phyloP scores from a whole-genome alignment of 2,329 filamentous ascomycete genomes.

The Trichoderma sp. region DNA sequence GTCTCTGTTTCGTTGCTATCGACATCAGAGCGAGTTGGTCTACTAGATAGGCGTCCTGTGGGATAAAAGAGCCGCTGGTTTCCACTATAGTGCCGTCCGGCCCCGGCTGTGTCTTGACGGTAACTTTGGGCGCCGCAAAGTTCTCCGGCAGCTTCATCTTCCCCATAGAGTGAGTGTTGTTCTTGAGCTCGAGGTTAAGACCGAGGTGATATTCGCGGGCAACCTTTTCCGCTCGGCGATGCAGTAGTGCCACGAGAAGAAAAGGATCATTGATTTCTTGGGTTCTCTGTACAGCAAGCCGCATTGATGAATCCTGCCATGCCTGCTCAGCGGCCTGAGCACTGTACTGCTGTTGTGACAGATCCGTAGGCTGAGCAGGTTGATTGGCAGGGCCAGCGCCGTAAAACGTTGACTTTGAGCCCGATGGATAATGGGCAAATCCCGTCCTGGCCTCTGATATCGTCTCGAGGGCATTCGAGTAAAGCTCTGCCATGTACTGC shows the following conservation, averaged over 20 bases:
- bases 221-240: slow-evolving; percentile 59
- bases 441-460: slow-evolving; percentile 53
- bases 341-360: slow-evolving; percentile 63
- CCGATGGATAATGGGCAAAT: slow-evolving; percentile 53
- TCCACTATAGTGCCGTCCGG: slow-evolving; percentile 64
- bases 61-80: slow-evolving; percentile 68
- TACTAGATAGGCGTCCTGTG: slow-evolving; percentile 73
- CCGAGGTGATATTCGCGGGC: slow-evolving; percentile 59
- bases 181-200: slow-evolving; percentile 59
- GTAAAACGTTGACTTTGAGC: slow-evolving; percentile 60
- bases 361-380: slow-evolving; percentile 50
- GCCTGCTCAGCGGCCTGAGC: slow-evolving; percentile 66
- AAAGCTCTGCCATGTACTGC: slow-evolving; percentile 72
- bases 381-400: slow-evolving; percentile 68
- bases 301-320: slow-evolving; percentile 66
- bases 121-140: slow-evolving; percentile 55
- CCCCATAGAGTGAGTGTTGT: slow-evolving; percentile 45
- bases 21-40: slow-evolving; percentile 84
- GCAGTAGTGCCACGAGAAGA: slow-evolving; percentile 63
- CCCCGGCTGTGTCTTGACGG: slow-evolving; percentile 56
- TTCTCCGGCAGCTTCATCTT: slow-evolving; percentile 54
- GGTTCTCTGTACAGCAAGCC: slow-evolving; percentile 59
- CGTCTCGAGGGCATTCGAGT: slow-evolving; percentile 52
- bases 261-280: slow-evolving; percentile 76
- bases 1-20: slow-evolving; percentile 76